These are phyloP conservation scores for Trichoderma sp. DNA, from an alignment of 2,329 filamentous ascomycete species.

Conservation along the genomic window DNA sequence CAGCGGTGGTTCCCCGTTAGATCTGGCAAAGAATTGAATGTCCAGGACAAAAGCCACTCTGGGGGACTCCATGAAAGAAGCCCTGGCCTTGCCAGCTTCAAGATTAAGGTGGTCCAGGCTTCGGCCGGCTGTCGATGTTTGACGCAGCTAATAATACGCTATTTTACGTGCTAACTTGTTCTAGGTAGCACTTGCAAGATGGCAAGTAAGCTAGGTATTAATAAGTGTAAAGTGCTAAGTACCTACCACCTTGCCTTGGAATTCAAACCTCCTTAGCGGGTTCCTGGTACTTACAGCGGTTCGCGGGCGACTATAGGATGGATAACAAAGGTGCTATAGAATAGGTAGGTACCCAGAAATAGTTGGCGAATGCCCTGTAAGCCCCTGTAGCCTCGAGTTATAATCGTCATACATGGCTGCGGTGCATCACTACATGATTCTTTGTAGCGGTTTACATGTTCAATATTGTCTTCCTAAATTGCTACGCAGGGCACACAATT, in stretches of 20 bases:
- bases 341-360: no score
- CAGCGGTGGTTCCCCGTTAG: no score
- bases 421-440: no score
- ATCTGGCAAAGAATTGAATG: no score
- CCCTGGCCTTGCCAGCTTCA: background rate
- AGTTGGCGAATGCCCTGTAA: no score
- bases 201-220: conserved; percentile 6
- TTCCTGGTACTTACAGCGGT: background rate
- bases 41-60: background rate
- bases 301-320: background rate
- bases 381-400: no score
- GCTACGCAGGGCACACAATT: no score
- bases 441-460: no score
- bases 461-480: no score
- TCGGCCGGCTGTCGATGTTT: conserved; percentile 14
- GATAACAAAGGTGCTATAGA: no score
- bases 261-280: background rate
- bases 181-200: background rate
- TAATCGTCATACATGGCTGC: no score
- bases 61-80: conserved; percentile 20
- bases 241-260: background rate
- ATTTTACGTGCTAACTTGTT: background rate
- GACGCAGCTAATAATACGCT: conserved; percentile 1
- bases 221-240: conserved; percentile 9
- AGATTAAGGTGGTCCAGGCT: conserved; percentile 11